Evolutionary conservation across 1,284 basidiomycete genomes (phyloP).

Genomic region (Trametes pubescens): DNA sequence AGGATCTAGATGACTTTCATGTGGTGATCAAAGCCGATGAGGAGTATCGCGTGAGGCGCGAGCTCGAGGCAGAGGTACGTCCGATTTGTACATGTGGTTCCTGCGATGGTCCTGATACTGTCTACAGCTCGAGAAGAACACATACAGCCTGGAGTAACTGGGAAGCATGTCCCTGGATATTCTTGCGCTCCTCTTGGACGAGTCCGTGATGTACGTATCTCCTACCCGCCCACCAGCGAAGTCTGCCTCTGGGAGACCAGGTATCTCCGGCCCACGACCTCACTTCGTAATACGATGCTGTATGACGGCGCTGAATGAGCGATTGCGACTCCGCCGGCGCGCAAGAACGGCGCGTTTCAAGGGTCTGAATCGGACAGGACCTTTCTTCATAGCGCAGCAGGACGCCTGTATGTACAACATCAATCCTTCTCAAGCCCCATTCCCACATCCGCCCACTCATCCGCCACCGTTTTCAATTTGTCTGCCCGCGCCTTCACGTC

Average conservation of each 20-base stretch:
- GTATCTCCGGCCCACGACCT: not conserved
- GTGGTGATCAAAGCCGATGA: constrained; percentile 84
- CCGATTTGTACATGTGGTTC: not conserved
- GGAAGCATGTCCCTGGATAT: not conserved
- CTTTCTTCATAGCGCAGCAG: too few relatives aligned
- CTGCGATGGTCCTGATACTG: not conserved
- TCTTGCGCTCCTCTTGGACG: not conserved
- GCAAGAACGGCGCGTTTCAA: too few relatives aligned
- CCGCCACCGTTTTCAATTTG: constrained; percentile 13
- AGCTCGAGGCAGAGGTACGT: constrained; percentile 81
- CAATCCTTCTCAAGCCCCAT: constrained; percentile 17
- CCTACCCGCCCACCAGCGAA: too few relatives aligned
- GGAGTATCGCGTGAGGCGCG: constrained; percentile 74
- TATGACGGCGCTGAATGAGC: not conserved
- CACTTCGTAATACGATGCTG: not conserved
- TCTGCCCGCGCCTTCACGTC: constrained; percentile 19
- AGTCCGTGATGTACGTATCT: not conserved
- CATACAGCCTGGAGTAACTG: constrained; percentile 48
- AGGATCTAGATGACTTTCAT: constrained; percentile 88
- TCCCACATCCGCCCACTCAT: constrained; percentile 25
- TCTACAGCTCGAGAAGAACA: constrained; percentile 49
- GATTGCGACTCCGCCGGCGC: too few relatives aligned
- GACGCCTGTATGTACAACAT: not conserved
- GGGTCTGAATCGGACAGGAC: too few relatives aligned
- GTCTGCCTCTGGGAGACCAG: too few relatives aligned